Evolutionary conservation across 2,329 filamentous ascomycete species (phyloP).

Genomic region (Aspergillus carbonarius): DNA sequence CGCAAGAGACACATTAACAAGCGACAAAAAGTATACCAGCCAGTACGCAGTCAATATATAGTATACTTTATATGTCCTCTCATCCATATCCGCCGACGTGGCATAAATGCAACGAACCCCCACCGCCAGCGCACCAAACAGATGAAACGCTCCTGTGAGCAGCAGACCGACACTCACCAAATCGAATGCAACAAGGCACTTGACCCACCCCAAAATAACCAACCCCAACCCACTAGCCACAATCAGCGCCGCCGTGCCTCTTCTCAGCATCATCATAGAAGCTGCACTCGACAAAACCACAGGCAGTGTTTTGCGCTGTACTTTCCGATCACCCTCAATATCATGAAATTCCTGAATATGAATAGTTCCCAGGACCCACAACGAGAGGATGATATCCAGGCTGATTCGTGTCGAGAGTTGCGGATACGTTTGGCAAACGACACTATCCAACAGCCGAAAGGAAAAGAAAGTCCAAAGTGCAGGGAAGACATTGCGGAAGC

Average conservation of each 20-base stretch:
- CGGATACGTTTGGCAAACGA: neutral
- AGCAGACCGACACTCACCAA: neutral
- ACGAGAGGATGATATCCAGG: neutral
- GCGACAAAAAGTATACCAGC: neutral
- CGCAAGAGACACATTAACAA: neutral
- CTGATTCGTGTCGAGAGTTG: neutral
- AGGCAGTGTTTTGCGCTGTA: constrained; percentile 3
- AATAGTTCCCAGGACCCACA: constrained; percentile 4
- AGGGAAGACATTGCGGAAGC: constrained; percentile 10
- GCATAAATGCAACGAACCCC: neutral
- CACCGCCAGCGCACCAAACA: neutral
- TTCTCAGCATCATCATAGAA: neutral
- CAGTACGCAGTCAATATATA: neutral
- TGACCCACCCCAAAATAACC: neutral
- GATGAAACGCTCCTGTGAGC: neutral
- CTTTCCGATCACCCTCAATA: constrained; percentile 8
- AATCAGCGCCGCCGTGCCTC: neutral
- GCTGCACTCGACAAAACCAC: neutral
- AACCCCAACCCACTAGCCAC: neutral
- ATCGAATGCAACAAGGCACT: neutral
- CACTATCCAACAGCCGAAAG: constrained; percentile 7
- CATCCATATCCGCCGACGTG: neutral
- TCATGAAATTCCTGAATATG: constrained; percentile 17
- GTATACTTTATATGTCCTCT: neutral
- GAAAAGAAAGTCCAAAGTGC: constrained; percentile 7